Conservation (phyloP, 805 yeast genomes). For the Kregervanrija pseudodelftensis region DNA sequence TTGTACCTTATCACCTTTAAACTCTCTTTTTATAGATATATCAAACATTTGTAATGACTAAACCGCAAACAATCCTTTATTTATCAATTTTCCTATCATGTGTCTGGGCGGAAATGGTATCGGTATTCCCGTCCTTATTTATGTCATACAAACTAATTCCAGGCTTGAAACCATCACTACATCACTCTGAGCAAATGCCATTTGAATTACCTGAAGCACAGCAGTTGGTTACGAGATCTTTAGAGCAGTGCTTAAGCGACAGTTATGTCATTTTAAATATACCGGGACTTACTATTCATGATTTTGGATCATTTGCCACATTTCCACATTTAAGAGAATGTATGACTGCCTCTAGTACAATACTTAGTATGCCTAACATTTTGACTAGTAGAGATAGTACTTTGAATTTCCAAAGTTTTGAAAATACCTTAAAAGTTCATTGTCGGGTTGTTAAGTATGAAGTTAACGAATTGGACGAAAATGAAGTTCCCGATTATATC, state of each 20-base stretch:
- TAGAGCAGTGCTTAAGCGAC: slow-evolving; percentile 42
- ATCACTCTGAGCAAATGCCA: slow-evolving; percentile 26
- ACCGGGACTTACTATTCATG: slow-evolving; percentile 44
- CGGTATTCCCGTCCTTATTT: slow-evolving; percentile 20
- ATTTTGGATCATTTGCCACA: slow-evolving; percentile 33
- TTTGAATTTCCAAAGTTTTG: slow-evolving; percentile 36
- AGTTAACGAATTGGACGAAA: slow-evolving; percentile 33
- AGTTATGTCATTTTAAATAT: slow-evolving; percentile 49
- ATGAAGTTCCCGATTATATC: slow-evolving; percentile 45
- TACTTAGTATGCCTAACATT: slow-evolving; percentile 50
- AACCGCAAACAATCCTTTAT: no score
- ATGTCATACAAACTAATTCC: slow-evolving; percentile 23
- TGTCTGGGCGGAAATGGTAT: no score
- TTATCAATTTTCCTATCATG: no score
- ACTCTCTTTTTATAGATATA: no score
- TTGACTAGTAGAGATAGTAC: slow-evolving; percentile 21
- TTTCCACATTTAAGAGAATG: slow-evolving; percentile 47
- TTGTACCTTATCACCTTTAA: no score
- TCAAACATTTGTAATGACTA: no score
- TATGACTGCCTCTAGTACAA: slow-evolving; percentile 50
- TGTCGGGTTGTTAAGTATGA: slow-evolving; percentile 46
- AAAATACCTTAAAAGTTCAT: slow-evolving; percentile 33
- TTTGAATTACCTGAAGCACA: slow-evolving; percentile 21
- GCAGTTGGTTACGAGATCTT: slow-evolving; percentile 12
- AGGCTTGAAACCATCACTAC: slow-evolving; percentile 21